phyloP scores from a whole-genome alignment of 2,329 filamentous ascomycete genomes.

The Triangularia verruculosa region DNA sequence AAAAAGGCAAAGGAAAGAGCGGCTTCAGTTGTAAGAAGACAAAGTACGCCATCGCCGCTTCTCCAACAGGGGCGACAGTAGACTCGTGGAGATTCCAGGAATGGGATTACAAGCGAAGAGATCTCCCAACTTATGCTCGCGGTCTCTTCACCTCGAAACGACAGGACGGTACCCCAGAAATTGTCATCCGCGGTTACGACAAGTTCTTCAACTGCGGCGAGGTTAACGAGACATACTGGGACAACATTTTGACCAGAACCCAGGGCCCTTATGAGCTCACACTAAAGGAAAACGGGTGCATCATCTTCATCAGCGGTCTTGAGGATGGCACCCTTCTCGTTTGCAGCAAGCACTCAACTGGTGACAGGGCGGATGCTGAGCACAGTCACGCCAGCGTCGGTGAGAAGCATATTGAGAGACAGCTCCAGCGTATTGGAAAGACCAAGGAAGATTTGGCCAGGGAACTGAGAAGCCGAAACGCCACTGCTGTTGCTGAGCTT shows the following conservation, averaged over 20 bases:
- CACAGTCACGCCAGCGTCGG: constrained; percentile 82
- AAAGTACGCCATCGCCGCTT: constrained; percentile 66
- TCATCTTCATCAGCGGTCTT: constrained; percentile 92
- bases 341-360: constrained; percentile 99
- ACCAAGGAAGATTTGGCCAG: constrained; percentile 74
- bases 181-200: constrained; percentile 88
- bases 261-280: constrained; percentile 90
- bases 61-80: constrained; percentile 63
- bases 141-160: constrained; percentile 86
- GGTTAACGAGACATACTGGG: constrained; percentile 78
- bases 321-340: constrained; percentile 87
- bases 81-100: constrained; percentile 93
- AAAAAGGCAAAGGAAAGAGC: constrained; percentile 49
- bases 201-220: constrained; percentile 98
- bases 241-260: constrained; percentile 71
- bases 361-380: constrained; percentile 65
- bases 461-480: constrained; percentile 74
- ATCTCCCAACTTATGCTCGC: constrained; percentile 87
- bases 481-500: constrained; percentile 91
- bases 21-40: constrained; percentile 75
- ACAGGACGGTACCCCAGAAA: constrained; percentile 65
- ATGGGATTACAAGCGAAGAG: constrained; percentile 87
- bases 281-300: constrained; percentile 98
- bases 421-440: constrained; percentile 74
- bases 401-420: constrained; percentile 75